Conservation (phyloP, 2,329 filamentous ascomycete genomes). For the Phyllosticta citribraziliensis region DNA sequence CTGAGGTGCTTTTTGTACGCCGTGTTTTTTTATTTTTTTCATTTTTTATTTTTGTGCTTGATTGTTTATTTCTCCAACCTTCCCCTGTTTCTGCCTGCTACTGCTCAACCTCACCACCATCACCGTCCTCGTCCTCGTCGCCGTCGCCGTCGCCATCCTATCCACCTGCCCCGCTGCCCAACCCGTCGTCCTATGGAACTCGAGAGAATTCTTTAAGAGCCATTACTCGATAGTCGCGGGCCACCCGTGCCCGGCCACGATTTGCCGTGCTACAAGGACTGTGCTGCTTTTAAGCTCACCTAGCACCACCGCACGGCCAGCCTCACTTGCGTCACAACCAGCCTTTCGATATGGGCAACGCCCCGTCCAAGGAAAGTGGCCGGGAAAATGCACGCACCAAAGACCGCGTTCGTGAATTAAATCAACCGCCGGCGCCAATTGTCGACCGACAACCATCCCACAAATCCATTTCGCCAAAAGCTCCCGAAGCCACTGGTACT, state of each 20-base stretch:
- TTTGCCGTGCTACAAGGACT: neutral
- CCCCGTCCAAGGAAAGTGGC: constrained; percentile 14
- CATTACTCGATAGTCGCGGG: neutral
- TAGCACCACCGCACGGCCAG: constrained; percentile 22
- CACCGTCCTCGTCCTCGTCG: neutral
- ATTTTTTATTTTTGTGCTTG: neutral
- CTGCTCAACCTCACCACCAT: neutral
- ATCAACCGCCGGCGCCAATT: neutral
- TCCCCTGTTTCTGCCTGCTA: neutral
- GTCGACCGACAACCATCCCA: neutral
- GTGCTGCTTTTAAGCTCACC: constrained; percentile 15
- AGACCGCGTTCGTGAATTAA: constrained; percentile 14
- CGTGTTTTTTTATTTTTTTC: neutral
- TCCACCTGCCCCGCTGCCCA: neutral
- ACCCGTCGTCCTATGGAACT: too few species aligned
- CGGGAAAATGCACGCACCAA: constrained; percentile 24
- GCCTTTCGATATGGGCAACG: constrained; percentile 22
- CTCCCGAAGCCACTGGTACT: constrained; percentile 7
- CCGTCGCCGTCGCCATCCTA: neutral
- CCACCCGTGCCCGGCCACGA: neutral
- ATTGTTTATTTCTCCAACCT: neutral
- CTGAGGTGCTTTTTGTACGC: neutral
- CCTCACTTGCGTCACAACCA: neutral
- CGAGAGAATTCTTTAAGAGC: too few species aligned
- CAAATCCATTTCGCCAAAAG: constrained; percentile 21